Evolutionary conservation across 352 stramenopile species (phyloP).

Genomic region (Elongisporangium senticosum): DNA sequence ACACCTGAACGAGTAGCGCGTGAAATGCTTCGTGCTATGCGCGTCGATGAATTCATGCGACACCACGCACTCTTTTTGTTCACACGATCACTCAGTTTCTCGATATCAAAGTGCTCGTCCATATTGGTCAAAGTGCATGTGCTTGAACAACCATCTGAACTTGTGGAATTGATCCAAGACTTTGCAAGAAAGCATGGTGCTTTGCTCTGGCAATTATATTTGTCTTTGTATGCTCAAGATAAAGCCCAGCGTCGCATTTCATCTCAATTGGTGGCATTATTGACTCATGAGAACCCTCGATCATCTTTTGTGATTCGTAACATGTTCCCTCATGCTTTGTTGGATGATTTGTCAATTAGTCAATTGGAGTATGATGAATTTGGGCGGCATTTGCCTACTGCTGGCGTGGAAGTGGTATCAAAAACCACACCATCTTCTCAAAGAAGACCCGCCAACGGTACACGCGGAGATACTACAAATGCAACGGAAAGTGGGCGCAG

Average conservation of each 20-base stretch:
- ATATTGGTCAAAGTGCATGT: conserved; percentile 86
- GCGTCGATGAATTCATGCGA: conserved; percentile 81
- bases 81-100: conserved; percentile 84
- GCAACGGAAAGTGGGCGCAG: conserved; percentile 61
- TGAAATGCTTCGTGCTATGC: conserved; percentile 78
- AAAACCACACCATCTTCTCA: conserved; percentile 35
- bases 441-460: conserved; percentile 28
- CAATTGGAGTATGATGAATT: conserved; percentile 85
- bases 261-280: conserved; percentile 74
- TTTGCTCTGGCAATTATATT: conserved; percentile 80
- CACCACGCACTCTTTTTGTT: conserved; percentile 83
- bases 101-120: conserved; percentile 79
- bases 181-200: conserved; percentile 80
- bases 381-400: conserved; percentile 56
- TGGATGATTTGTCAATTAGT: conserved; percentile 69
- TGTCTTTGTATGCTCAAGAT: conserved; percentile 76
- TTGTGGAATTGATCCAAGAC: conserved; percentile 85
- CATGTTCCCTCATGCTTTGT: conserved; percentile 72
- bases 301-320: conserved; percentile 82
- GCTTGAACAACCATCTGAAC: conserved; percentile 77
- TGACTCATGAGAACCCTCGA: conserved; percentile 81
- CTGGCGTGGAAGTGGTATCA: conserved; percentile 35
- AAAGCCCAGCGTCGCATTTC: conserved; percentile 83
- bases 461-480: conserved; percentile 50
- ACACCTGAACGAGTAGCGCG: conserved; percentile 69